A percentile compares a stretch with the other conserved stretches of the same genome.
Evolutionary conservation across 1,284 basidiomycete species (phyloP).

Genomic region (Schizophyllum commune): DNA sequence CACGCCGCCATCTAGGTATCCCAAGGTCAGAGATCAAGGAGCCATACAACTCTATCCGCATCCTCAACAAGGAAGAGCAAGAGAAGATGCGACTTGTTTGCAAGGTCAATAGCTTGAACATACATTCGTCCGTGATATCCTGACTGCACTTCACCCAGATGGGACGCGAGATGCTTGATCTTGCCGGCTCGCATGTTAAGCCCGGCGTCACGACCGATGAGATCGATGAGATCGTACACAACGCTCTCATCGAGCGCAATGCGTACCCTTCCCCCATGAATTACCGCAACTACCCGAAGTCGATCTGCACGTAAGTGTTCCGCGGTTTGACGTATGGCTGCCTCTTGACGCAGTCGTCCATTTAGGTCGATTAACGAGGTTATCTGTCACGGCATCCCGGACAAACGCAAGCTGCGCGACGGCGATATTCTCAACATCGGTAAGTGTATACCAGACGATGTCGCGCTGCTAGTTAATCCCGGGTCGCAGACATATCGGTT

Average conservation of each 20-base stretch:
- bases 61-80: slow-evolving; percentile 59
- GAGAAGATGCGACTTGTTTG: slow-evolving; percentile 74
- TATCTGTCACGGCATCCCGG: slow-evolving; percentile 96
- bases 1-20: slow-evolving; percentile 26
- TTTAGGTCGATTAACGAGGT: slow-evolving; percentile 85
- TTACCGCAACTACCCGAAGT: slow-evolving; percentile 91
- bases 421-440: slow-evolving; percentile 93
- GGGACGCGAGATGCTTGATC: slow-evolving; percentile 84
- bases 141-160: slow-evolving; percentile 41
- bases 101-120: slow-evolving; percentile 39
- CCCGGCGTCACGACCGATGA: slow-evolving; percentile 95
- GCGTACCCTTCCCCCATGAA: slow-evolving; percentile 92
- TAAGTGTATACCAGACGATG: slow-evolving; percentile 20
- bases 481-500: background rate
- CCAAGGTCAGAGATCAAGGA: slow-evolving; percentile 52
- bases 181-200: slow-evolving; percentile 74
- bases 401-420: slow-evolving; percentile 75
- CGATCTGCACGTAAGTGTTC: slow-evolving; percentile 80
- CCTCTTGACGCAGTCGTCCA: background rate
- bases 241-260: slow-evolving; percentile 83
- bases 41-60: slow-evolving; percentile 53
- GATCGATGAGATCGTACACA: slow-evolving; percentile 88
- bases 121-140: background rate
- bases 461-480: no score
- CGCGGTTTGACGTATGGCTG: no score